Base-by-base conservation (phyloP, 1,284 basidiomycete genomes). In the Sanghuangporus sanghuang region DNA sequence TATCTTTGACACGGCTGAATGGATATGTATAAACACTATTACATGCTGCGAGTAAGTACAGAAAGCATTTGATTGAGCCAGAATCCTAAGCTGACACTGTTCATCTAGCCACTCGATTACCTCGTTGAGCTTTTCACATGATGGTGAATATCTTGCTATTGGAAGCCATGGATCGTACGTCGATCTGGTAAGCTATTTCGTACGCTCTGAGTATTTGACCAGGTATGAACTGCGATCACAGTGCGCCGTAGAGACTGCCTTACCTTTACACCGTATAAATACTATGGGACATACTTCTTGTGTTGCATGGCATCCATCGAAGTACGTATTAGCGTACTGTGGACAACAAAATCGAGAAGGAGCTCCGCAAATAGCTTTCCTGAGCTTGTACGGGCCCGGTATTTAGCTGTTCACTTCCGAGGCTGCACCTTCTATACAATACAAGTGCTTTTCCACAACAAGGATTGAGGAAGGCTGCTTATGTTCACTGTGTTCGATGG, bases 261-360 rank as follows among this genome's bases (percentile, higher is more conserved):
- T 80, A 38, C 85, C 87, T 1, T 69, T 90, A 35, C 87, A 90
- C 70, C 86, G 90, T 18, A 82, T 92, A 12, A 81, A 86, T 1
- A 80, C 87, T 2, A 74, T 86, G 6, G 85, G 84, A 2, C 78
- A 87, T 0, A 83, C 87, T 14, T 83, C 84, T 5, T 85, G 87
- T 0, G 89, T 92, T 2, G 76, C 83, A 0, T 92, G 90, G 90
- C 90, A 92, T 72, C 90, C 90, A 3, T 89, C 85, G 7, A 88
- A 85, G 73, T 85, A 90, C 68, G 81, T 86, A 6, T 82, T 91
- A 63, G 89, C 89, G 2, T 92, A 90, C 68, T 91, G 89, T 69
- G 89, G 89, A 3, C 87, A 90, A 69, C 87, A 84, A 3, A 85
- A 83, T 56, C 80, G 80, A 61, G 86, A 89, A 73, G 85, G 81